phyloP scores from a whole-genome alignment of 331 rosid species.

The Malus hybrid region DNA sequence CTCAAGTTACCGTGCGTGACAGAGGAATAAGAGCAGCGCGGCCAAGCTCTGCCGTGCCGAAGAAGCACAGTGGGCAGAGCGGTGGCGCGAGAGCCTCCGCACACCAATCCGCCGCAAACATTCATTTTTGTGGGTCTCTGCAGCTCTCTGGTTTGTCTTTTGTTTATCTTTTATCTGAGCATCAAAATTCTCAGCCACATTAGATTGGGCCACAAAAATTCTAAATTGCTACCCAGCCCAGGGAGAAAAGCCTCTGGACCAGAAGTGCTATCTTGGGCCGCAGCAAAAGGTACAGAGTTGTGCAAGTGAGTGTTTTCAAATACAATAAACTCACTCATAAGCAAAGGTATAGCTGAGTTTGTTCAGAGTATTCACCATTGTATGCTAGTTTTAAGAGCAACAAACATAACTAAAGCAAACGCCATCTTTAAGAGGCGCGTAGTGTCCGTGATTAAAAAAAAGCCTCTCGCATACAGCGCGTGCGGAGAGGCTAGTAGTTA shows the following conservation, averaged over 20 bases:
- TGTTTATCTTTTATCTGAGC: not conserved
- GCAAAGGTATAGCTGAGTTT: no score
- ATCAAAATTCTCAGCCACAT: conserved; percentile 16
- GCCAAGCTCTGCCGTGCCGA: conserved; percentile 31
- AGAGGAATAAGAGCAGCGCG: conserved; percentile 42
- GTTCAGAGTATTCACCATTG: no score
- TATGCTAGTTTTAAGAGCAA: no score
- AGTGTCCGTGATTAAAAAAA: no score
- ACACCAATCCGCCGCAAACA: conserved; percentile 63
- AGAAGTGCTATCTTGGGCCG: not conserved
- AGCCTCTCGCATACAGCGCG: no score
- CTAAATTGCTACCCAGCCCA: no score
- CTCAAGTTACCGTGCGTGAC: conserved; percentile 27
- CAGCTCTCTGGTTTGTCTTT: not conserved
- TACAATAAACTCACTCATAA: not conserved
- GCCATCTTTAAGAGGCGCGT: no score
- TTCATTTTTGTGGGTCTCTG: conserved; percentile 34
- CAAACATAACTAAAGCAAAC: no score
- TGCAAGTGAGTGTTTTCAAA: not conserved
- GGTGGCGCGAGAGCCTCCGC: conserved; percentile 59
- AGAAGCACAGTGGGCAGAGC: conserved; percentile 49
- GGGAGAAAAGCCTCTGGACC: not conserved
- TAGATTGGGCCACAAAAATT: not conserved
- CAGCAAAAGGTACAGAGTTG: no score
- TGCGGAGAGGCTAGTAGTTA: no score